Base-by-base conservation (phyloP, 441 rosid genomes). In the Erodium moschatum region DNA sequence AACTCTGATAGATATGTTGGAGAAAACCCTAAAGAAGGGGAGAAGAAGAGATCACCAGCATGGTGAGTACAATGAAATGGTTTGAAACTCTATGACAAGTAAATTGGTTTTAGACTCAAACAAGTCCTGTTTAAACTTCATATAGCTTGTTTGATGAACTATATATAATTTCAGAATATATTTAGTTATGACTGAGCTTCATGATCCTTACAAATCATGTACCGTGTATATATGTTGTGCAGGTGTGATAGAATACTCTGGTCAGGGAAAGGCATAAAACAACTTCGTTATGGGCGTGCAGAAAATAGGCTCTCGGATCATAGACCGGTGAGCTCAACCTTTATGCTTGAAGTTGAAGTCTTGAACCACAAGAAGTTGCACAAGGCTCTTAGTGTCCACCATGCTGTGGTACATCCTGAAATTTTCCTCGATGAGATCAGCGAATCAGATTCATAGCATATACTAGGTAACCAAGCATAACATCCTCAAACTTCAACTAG, bases 191-290 rank as follows among this genome's bases (percentile, higher is more conserved):
- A 7, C 42, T 1, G 9, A 38, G 42, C 42, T 38, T 38, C 42
- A 38, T 38, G 42, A 6, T 38, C 42, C 42, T 38, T 31, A 16
- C 12, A 13, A 10, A 24, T 64, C 66, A 42, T 33, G 65, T 27
- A 40, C 29, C 8, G 1, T 67, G 50, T 58, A 16, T 67, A 15
- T 9, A 16, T 67, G 19, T 9, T 67, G 27, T 74, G 70, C 82
- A 94, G 99, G 97, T 94, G 99, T 64, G 99, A 94, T 71, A 80
- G 99, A 31, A 89, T 95, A 75, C 85, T 95, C 58, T 95, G 98
- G 97, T 67, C 79, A 2, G 99, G 99, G 54, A 90, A 87, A 80
- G 83, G 88, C 67, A 87, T 90, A 79, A 82, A 81, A 75, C 99
- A 95, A 78, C 88, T 83, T 67, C 85, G 73, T 70, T 95, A 95